phyloP scores from a whole-genome alignment of 805 yeast species.

The Danielia reshetovae region DNA sequence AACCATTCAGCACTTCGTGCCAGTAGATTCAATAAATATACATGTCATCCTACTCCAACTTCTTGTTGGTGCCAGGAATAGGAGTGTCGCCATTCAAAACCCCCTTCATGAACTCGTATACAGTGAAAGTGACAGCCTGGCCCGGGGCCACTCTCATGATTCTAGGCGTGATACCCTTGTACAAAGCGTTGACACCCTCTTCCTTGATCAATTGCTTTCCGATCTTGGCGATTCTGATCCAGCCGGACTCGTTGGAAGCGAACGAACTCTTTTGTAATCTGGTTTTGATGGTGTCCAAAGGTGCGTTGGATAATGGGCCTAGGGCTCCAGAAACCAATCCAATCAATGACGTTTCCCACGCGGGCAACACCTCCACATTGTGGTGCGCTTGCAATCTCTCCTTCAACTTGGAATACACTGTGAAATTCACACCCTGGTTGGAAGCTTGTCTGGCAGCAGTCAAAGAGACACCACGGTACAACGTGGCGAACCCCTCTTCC shows the following conservation, averaged over 20 bases:
- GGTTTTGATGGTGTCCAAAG: slow-evolving; percentile 94
- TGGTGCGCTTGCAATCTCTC: slow-evolving; percentile 64
- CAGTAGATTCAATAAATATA: slow-evolving; percentile 1
- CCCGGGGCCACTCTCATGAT: slow-evolving; percentile 99
- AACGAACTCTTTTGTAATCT: slow-evolving; percentile 90
- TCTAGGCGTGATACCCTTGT: slow-evolving; percentile 97
- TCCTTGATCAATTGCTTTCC: slow-evolving; percentile 77
- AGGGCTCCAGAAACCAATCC: slow-evolving; percentile 94
- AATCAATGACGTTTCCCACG: slow-evolving; percentile 90
- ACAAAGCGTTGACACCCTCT: slow-evolving; percentile 72
- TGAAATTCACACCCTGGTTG: slow-evolving; percentile 97
- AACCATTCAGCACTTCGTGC: too few relatives aligned
- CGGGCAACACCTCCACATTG: slow-evolving; percentile 60
- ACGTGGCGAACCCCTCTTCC: slow-evolving; percentile 86
- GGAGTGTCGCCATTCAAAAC: slow-evolving; percentile 41
- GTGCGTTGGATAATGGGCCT: slow-evolving; percentile 97
- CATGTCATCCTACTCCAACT: slow-evolving; percentile 13
- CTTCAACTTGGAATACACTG: slow-evolving; percentile 85
- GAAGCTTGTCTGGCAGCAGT: slow-evolving; percentile 98
- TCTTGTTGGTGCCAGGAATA: slow-evolving; percentile 15
- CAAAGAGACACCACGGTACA: slow-evolving; percentile 91
- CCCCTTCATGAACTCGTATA: slow-evolving; percentile 82
- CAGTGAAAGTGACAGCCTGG: slow-evolving; percentile 97
- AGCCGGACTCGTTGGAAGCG: slow-evolving; percentile 60
- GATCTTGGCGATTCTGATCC: slow-evolving; percentile 76